Percentiles rank a stretch among this genome's conserved stretches.
Evolutionary conservation across 1,284 basidiomycete species (phyloP).

Genomic region (Jaminaea rosea): DNA sequence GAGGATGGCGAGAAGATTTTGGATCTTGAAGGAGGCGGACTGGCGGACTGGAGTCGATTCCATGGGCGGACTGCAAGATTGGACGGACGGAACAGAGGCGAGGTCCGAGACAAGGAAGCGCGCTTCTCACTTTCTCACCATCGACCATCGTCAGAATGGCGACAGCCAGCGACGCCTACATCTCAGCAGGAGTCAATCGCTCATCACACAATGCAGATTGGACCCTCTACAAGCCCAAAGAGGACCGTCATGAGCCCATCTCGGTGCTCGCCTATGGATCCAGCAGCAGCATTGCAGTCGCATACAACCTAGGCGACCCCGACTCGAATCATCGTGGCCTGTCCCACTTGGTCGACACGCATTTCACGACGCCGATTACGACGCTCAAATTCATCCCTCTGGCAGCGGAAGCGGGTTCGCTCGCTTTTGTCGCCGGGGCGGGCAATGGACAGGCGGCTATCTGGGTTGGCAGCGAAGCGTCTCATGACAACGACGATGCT

Average conservation of each 20-base stretch:
- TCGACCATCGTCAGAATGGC: no score
- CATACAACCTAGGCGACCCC: conserved; percentile 11
- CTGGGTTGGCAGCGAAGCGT: not conserved
- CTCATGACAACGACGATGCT: not conserved
- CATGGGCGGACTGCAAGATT: no score
- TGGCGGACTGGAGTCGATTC: no score
- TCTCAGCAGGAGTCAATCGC: conserved; percentile 34
- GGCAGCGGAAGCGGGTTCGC: not conserved
- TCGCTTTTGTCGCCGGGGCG: not conserved
- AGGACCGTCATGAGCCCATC: not conserved
- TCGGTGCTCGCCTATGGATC: conserved; percentile 28
- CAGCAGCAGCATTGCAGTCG: conserved; percentile 29
- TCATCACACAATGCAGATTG: conserved; percentile 36
- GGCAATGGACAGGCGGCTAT: not conserved
- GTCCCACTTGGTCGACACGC: conserved; percentile 16
- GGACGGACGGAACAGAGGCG: no score
- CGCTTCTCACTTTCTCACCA: no score
- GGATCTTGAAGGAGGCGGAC: no score
- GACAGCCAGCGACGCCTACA: not conserved
- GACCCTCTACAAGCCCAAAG: conserved; percentile 10
- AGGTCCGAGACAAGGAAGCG: no score
- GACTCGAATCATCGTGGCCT: conserved; percentile 5
- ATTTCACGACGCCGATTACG: conserved; percentile 21
- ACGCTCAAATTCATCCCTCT: conserved; percentile 18
- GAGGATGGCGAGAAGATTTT: no score